phyloP scores from a whole-genome alignment of 768 basidiomycete species.

The Hemileccinum impolitum region DNA sequence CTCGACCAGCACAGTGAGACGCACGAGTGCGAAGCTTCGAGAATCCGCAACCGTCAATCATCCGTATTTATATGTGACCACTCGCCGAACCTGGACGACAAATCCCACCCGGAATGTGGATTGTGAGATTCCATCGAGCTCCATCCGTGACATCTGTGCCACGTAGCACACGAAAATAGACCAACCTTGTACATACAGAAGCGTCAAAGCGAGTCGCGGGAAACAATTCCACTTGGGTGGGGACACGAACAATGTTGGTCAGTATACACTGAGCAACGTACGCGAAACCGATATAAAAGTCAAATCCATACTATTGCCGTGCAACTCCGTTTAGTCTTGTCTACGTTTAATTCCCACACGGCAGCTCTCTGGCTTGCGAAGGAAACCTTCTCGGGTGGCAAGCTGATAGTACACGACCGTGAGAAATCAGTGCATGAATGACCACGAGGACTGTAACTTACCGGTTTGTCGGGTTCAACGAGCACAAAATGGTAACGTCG shows the following conservation, averaged over 20 bases:
- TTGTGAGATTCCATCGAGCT: not conserved
- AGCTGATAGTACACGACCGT: conserved; percentile 40
- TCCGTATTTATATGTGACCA: conserved; percentile 7
- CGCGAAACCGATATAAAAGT: not conserved
- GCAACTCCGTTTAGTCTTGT: conserved; percentile 27
- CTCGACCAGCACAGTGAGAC: not conserved
- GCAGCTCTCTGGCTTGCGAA: conserved; percentile 78
- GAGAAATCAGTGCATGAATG: conserved; percentile 1
- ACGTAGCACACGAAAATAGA: conserved; percentile 19
- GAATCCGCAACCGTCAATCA: not conserved
- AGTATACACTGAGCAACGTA: conserved; percentile 1
- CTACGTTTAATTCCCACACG: conserved; percentile 70
- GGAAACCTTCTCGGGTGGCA: conserved; percentile 78
- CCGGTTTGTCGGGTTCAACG: conserved; percentile 53
- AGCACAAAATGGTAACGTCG: conserved; percentile 74
- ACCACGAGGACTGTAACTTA: conserved; percentile 30
- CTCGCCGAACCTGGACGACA: not conserved
- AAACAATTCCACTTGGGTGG: not conserved
- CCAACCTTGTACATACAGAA: not conserved
- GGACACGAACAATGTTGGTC: not conserved
- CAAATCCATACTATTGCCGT: not conserved
- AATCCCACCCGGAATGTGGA: conserved; percentile 4
- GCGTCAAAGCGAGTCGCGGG: not conserved
- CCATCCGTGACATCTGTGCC: not conserved
- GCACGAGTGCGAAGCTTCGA: conserved; percentile 13